Evolutionary conservation across 768 basidiomycete genomes (phyloP).

Genomic region (Mycena epipterygia): DNA sequence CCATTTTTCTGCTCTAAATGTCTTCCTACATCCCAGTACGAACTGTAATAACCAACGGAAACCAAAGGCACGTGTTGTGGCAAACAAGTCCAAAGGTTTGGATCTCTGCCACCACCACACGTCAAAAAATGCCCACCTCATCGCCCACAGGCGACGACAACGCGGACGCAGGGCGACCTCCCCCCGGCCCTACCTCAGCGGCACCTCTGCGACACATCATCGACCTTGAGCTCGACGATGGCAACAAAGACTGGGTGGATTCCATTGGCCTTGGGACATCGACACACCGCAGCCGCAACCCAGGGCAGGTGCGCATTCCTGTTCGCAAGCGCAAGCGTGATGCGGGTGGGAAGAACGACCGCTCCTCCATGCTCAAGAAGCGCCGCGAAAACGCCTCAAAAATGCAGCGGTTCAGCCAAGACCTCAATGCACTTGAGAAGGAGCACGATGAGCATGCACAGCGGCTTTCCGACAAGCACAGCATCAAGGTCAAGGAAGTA

Average conservation of each 20-base stretch:
- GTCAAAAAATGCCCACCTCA: neutral
- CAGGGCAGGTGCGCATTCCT: neutral
- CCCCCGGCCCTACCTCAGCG: neutral
- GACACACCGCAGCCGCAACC: slow-evolving; percentile 10
- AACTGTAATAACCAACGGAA: too few relatives aligned
- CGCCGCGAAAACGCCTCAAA: neutral
- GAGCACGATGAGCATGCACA: neutral
- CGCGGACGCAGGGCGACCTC: neutral
- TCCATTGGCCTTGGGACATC: neutral
- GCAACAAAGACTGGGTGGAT: too few relatives aligned
- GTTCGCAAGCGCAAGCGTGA: neutral
- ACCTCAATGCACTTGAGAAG: neutral
- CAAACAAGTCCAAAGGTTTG: slow-evolving; percentile 5
- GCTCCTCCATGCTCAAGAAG: neutral
- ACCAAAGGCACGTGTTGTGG: neutral
- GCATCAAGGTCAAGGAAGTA: neutral
- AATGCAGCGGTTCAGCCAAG: neutral
- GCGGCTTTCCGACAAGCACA: neutral
- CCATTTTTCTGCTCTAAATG: too few relatives aligned
- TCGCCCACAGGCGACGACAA: neutral
- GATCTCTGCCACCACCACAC: neutral
- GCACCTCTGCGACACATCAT: neutral
- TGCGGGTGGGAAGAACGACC: neutral
- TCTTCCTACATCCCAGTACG: too few relatives aligned
- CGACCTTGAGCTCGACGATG: neutral